A percentile compares a stretch with the other conserved stretches of the same genome.
Evolutionary conservation across 2,329 filamentous ascomycete species (phyloP).

Genomic region (Mycosphaerella arachidis): DNA sequence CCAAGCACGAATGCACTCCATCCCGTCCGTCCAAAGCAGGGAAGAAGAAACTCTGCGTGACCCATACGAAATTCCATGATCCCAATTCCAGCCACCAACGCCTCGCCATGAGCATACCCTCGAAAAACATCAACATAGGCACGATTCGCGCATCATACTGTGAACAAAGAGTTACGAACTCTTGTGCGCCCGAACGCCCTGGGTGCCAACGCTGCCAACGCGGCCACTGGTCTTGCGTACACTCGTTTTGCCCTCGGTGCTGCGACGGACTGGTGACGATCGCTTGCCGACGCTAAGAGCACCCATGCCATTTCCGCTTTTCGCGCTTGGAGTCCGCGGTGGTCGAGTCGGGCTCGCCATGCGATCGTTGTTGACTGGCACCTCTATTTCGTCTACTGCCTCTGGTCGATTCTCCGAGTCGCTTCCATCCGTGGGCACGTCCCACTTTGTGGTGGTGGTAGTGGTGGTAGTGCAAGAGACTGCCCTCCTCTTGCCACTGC

Average conservation of each 20-base stretch:
- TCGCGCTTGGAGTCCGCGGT: constrained; percentile 43
- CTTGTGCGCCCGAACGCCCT: constrained; percentile 18
- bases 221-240: constrained; percentile 50
- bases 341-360: constrained; percentile 30
- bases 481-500: constrained; percentile 61
- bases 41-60: not conserved
- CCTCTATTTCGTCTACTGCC: constrained; percentile 23
- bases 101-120: constrained; percentile 13
- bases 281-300: constrained; percentile 45
- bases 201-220: constrained; percentile 41
- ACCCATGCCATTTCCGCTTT: constrained; percentile 41
- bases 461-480: constrained; percentile 72
- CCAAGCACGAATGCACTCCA: not conserved
- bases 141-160: not conserved
- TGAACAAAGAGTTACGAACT: constrained; percentile 16
- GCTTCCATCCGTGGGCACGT: constrained; percentile 42
- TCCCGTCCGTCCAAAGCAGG: not conserved
- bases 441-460: constrained; percentile 51
- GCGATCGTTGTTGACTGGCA: constrained; percentile 22
- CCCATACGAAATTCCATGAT: not conserved
- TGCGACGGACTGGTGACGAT: constrained; percentile 42
- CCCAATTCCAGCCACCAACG: constrained; percentile 9
- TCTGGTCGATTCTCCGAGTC: constrained; percentile 42
- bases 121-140: constrained; percentile 7
- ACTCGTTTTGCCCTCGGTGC: constrained; percentile 45